Evolutionary conservation across 2,329 filamentous ascomycete species (phyloP).

Genomic region (Talaromyces rugulosus): DNA sequence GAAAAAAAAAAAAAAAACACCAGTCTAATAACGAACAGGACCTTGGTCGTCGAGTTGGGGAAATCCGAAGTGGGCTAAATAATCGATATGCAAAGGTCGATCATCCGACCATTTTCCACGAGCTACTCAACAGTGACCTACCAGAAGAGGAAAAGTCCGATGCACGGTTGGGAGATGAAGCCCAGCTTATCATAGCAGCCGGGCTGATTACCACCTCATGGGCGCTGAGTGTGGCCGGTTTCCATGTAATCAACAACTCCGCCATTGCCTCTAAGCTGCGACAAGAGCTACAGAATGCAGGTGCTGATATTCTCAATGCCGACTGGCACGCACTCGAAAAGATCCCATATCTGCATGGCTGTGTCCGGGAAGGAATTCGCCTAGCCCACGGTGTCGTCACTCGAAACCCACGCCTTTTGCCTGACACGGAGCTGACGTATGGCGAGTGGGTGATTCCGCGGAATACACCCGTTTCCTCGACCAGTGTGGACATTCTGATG

Average conservation of each 20-base stretch:
- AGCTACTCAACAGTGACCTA: slow-evolving; percentile 23
- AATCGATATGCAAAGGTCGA: slow-evolving; percentile 9
- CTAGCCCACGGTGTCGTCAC: slow-evolving; percentile 7
- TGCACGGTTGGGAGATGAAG: slow-evolving; percentile 28
- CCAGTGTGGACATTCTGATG: slow-evolving; percentile 7
- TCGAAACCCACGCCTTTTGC: slow-evolving; percentile 3
- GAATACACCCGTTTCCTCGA: slow-evolving; percentile 7
- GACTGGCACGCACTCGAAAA: slow-evolving; percentile 18
- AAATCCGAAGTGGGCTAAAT: slow-evolving; percentile 12
- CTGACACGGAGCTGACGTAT: slow-evolving; percentile 2
- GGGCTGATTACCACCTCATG: slow-evolving; percentile 31
- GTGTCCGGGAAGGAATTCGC: slow-evolving; percentile 19
- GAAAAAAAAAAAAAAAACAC: neutral
- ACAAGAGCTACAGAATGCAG: slow-evolving; percentile 14
- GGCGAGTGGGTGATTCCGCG: slow-evolving; percentile 6
- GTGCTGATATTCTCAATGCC: neutral
- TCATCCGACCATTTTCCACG: slow-evolving; percentile 26
- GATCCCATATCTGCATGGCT: slow-evolving; percentile 23
- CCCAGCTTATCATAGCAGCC: slow-evolving; percentile 25
- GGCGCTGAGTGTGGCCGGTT: slow-evolving; percentile 18
- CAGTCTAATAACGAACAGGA: slow-evolving; percentile 11
- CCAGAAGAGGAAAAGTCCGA: slow-evolving; percentile 32
- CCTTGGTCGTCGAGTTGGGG: slow-evolving; percentile 12
- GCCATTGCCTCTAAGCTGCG: slow-evolving; percentile 15
- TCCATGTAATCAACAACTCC: slow-evolving; percentile 19